Percentiles rank a stretch among this genome's conserved stretches.
Conservation (phyloP, 2,329 filamentous ascomycete genomes). For the Aspergillus sergii region DNA sequence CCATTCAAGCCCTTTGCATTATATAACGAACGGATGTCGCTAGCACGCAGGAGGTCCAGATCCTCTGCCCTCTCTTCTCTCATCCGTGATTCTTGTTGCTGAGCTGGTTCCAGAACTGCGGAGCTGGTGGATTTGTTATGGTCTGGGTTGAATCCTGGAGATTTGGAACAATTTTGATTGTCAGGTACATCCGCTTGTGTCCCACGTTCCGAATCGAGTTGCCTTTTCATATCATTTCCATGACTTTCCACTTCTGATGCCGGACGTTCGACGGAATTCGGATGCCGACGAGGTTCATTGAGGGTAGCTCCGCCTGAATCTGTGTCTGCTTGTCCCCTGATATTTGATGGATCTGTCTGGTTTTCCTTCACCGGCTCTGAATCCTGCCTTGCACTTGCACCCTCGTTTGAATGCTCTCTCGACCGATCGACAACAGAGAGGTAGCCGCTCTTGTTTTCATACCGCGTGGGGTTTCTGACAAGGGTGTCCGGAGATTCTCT, state of each 20-base stretch:
- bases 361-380: not conserved
- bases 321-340: too few relatives aligned
- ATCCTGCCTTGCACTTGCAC: not conserved
- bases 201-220: not conserved
- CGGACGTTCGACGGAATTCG: too few relatives aligned
- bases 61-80: slow-evolving; percentile 31
- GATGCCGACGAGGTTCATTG: not conserved
- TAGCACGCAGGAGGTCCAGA: slow-evolving; percentile 37
- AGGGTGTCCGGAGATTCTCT: not conserved
- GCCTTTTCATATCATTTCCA: not conserved
- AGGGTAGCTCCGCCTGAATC: not conserved
- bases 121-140: not conserved
- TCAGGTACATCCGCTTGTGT: not conserved
- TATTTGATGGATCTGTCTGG: not conserved
- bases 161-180: not conserved
- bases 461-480: not conserved
- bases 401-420: not conserved
- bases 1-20: slow-evolving; percentile 23
- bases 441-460: slow-evolving; percentile 4
- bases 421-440: slow-evolving; percentile 7
- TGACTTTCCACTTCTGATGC: not conserved
- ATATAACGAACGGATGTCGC: slow-evolving; percentile 39
- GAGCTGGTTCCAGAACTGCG: too few relatives aligned
- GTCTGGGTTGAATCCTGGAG: not conserved
- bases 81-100: slow-evolving; percentile 7